A percentile compares a stretch with the other conserved stretches of the same genome.
Conservation (phyloP, 345 rosid species). For the Punica granatum region DNA sequence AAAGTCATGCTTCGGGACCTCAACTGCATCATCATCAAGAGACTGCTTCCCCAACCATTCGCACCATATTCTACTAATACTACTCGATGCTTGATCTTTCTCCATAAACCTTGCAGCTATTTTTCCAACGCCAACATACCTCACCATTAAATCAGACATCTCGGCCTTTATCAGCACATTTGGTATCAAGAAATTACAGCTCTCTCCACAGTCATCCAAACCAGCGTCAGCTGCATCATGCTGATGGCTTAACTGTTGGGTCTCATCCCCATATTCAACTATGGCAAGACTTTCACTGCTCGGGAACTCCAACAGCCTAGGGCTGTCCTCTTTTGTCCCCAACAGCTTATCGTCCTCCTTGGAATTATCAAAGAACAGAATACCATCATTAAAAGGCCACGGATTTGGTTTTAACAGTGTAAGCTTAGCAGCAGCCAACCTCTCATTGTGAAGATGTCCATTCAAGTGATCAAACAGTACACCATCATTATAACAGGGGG, state of each 20-base stretch:
- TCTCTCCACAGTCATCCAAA: constrained; percentile 10
- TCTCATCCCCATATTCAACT: constrained; percentile 38
- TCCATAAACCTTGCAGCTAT: constrained; percentile 6
- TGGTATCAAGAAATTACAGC: constrained; percentile 35
- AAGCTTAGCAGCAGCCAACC: constrained; percentile 57
- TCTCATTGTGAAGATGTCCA: constrained; percentile 68
- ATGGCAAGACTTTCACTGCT: constrained; percentile 38
- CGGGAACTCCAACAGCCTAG: constrained; percentile 24
- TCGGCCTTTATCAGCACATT: constrained; percentile 50
- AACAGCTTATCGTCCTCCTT: constrained; percentile 26
- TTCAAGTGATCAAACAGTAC: constrained; percentile 69
- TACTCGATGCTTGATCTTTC: constrained; percentile 23
- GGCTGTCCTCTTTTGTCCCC: constrained; percentile 11
- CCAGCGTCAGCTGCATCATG: constrained; percentile 14
- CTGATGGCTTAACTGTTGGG: constrained; percentile 6
- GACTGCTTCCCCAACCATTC: constrained; percentile 69
- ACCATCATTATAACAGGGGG: constrained; percentile 71
- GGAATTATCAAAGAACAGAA: constrained; percentile 61
- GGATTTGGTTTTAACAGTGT: constrained; percentile 72
- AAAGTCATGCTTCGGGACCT: constrained; percentile 55
- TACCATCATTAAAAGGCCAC: constrained; percentile 89
- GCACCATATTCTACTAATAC: constrained; percentile 71
- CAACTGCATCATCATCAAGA: constrained; percentile 24
- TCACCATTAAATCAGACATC: constrained; percentile 31
- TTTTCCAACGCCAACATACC: constrained; percentile 3